Base-by-base conservation (phyloP, 1,284 basidiomycete species). In the Austropuccinia psidii region DNA sequence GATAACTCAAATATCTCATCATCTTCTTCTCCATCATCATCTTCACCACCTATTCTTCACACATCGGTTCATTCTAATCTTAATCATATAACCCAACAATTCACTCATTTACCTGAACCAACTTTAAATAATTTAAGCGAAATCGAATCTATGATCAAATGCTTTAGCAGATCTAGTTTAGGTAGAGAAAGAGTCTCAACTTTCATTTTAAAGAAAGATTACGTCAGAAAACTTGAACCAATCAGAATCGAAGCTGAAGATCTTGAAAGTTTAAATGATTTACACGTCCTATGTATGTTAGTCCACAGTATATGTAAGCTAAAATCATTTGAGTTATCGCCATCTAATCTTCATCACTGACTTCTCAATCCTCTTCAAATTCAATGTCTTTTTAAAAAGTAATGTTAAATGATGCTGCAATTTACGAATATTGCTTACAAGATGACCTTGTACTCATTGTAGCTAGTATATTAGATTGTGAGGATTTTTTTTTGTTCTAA, bases 381-480 rank as follows among this genome's bases (percentile, higher is more conserved):
- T n/a, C n/a, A n/a, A 45, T 45, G 9, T 58, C 61, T 31, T 33
- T n/a, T 62, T 72, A 47, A 21, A n/a, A 78, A 96, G 93, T 98
- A 75, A 87, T 92, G 84, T 86, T 98, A 79, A 98, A 97, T 80
- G 96, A 99, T 82, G 93, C 93, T 80, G 86, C 86, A 64, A 87
- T 99, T 79, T 93, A 95, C 80, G 96, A 99, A 82, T 90, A 94
- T 80, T 90, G 98, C 76, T 85, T 98, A 45, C 89, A 92, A 75
- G 95, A 98, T 78, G 90, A 95, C 55, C 84, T 94, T 73, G 98
- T 97, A 82, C 85, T 90, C 77, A 92, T 91, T 68, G 91, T 97
- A 37, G 87, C 95, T 33, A 93, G 94, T 70, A 96, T 98, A 85
- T 87, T 99, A 76, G 95, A 99, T 85, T 98, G 93, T 94, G 78